phyloP scores from a whole-genome alignment of 2,329 filamentous ascomycete species.

The Neoscytalidium dimidiatum region DNA sequence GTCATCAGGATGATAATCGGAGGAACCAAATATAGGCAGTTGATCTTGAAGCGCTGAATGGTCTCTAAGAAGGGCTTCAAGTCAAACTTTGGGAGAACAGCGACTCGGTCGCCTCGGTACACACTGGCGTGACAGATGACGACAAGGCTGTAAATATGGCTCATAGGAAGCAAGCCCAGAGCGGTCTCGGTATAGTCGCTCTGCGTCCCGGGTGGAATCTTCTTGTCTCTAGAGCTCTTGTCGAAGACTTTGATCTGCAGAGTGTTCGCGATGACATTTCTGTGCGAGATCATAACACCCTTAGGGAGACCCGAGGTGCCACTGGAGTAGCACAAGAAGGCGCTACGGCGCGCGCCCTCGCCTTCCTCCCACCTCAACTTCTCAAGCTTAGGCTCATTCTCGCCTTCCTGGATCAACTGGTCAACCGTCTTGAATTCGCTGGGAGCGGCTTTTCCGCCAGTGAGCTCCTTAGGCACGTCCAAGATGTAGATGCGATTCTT shows the following conservation, averaged over 20 bases:
- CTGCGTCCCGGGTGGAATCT: constrained; percentile 42
- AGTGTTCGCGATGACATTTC: constrained; percentile 76
- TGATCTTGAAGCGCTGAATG: constrained; percentile 70
- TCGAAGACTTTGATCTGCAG: constrained; percentile 63
- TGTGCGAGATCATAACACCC: constrained; percentile 81
- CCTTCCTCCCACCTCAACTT: constrained; percentile 63
- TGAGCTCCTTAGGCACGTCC: constrained; percentile 61
- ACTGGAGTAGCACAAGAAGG: constrained; percentile 79
- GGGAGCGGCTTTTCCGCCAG: constrained; percentile 50
- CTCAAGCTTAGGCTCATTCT: constrained; percentile 54
- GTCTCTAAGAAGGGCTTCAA: constrained; percentile 63
- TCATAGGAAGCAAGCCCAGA: constrained; percentile 75
- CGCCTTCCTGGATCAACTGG: constrained; percentile 65
- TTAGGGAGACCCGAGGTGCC: constrained; percentile 82
- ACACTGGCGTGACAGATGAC: constrained; percentile 66
- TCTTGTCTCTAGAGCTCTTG: constrained; percentile 43
- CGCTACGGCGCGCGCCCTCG: constrained; percentile 67
- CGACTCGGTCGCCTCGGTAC: constrained; percentile 71
- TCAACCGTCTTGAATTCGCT: constrained; percentile 63
- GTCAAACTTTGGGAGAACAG: constrained; percentile 77
- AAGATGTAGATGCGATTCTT: constrained; percentile 68
- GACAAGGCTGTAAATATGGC: constrained; percentile 79
- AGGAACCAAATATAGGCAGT: constrained; percentile 70
- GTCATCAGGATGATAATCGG: constrained; percentile 79
- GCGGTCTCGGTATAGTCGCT: constrained; percentile 52